A percentile compares a stretch with the other conserved stretches of the same genome.
phyloP scores from a whole-genome alignment of 2,329 filamentous ascomycete species.

The Elsinoe perseae region DNA sequence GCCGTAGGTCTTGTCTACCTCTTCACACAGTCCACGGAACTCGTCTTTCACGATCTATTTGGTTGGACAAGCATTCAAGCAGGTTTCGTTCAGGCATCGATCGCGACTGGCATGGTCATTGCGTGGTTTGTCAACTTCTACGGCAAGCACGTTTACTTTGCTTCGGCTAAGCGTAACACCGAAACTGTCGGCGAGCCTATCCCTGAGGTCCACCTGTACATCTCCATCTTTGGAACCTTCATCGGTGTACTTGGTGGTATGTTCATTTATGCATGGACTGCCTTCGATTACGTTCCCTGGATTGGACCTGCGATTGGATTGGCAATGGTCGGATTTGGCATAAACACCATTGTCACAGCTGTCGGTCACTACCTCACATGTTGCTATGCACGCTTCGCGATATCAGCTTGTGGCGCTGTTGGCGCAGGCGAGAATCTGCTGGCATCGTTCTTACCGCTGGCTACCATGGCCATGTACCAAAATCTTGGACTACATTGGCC shows the following conservation, averaged over 20 bases:
- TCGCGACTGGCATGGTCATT: constrained; percentile 40
- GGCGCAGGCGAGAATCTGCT: constrained; percentile 44
- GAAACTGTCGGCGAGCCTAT: constrained; percentile 33
- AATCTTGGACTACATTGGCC: constrained; percentile 44
- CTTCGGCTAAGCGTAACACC: constrained; percentile 33
- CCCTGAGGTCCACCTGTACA: constrained; percentile 42
- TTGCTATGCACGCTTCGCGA: constrained; percentile 43
- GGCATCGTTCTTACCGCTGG: constrained; percentile 42
- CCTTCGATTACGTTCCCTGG: constrained; percentile 39
- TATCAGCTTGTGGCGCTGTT: constrained; percentile 42
- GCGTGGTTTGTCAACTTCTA: constrained; percentile 34
- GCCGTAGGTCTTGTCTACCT: constrained; percentile 42
- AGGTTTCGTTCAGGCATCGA: constrained; percentile 39
- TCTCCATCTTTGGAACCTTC: constrained; percentile 38
- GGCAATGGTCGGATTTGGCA: constrained; percentile 43
- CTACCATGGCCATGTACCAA: constrained; percentile 42
- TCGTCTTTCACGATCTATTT: constrained; percentile 37
- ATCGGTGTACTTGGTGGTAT: constrained; percentile 42
- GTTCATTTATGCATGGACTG: constrained; percentile 47
- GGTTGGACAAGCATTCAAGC: constrained; percentile 35
- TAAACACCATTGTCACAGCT: constrained; percentile 39
- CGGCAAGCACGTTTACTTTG: constrained; percentile 33
- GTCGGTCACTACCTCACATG: constrained; percentile 46
- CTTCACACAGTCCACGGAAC: constrained; percentile 42
- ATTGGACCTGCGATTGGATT: constrained; percentile 42